Conservation (phyloP, 495 filamentous ascomycete species). For the Corynascus novoguineensis region DNA sequence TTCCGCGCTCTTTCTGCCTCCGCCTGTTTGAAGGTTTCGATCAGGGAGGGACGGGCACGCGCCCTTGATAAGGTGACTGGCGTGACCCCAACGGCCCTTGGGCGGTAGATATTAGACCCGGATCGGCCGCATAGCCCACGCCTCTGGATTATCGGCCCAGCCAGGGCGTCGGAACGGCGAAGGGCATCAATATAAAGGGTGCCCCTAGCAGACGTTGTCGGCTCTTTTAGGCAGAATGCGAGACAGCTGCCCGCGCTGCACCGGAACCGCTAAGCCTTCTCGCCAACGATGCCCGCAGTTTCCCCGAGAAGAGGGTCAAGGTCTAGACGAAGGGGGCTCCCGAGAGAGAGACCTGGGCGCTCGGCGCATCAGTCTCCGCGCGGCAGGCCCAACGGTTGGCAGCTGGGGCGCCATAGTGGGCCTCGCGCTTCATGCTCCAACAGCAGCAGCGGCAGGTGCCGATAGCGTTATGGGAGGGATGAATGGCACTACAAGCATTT, state of each 20-base stretch:
- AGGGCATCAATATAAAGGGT: constrained; percentile 21
- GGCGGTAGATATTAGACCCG: not conserved
- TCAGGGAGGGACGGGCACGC: constrained; percentile 5
- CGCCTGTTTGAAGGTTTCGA: not conserved
- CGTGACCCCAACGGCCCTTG: not conserved
- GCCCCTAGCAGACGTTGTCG: not conserved
- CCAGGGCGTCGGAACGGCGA: constrained; percentile 23
- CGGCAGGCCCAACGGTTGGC: not conserved
- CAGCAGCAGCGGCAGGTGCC: no score
- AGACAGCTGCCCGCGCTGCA: constrained; percentile 8
- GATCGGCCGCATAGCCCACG: constrained; percentile 2
- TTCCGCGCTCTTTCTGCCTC: not conserved
- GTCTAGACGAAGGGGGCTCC: constrained; percentile 8
- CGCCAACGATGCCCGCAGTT: constrained; percentile 18
- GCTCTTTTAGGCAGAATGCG: constrained; percentile 22
- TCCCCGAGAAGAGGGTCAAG: constrained; percentile 8
- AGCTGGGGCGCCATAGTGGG: not conserved
- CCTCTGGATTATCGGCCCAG: constrained; percentile 18
- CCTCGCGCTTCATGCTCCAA: not conserved
- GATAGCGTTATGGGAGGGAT: no score
- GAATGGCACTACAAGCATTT: not conserved
- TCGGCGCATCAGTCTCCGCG: constrained; percentile 20
- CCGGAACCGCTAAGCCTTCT: constrained; percentile 22
- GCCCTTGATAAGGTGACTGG: constrained; percentile 14
- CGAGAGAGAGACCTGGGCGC: not conserved